Evolutionary conservation across 2,329 filamentous ascomycete genomes (phyloP).

Genomic region (Fusarium neocosmosporiellum): DNA sequence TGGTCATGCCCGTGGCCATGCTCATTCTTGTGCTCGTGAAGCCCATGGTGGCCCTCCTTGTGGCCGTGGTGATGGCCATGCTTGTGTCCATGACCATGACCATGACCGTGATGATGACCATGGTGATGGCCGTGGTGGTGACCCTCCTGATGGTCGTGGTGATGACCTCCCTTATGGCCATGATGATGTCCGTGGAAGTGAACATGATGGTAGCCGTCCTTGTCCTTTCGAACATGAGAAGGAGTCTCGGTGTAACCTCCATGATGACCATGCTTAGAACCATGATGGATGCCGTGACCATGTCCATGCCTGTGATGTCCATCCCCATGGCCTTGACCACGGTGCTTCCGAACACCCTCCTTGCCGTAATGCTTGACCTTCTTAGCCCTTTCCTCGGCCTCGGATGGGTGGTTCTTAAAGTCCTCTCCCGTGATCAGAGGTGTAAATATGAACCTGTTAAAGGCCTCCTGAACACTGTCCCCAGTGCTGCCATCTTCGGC

Average conservation of each 20-base stretch:
- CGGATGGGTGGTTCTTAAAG: constrained; percentile 35
- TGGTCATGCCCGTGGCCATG: neutral
- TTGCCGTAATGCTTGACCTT: neutral
- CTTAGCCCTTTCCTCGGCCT: neutral
- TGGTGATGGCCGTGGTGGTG: neutral
- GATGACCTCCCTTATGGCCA: neutral
- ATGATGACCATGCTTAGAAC: neutral
- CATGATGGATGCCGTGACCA: neutral
- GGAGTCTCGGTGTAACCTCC: neutral
- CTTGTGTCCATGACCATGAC: neutral
- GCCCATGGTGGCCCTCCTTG: neutral
- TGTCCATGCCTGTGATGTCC: neutral
- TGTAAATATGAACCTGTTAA: constrained; percentile 40
- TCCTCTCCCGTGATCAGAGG: constrained; percentile 45
- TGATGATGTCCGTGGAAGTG: neutral
- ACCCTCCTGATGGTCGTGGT: neutral
- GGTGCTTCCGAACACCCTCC: neutral
- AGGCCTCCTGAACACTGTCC: constrained; percentile 43
- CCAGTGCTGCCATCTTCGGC: constrained; percentile 44
- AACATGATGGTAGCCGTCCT: neutral
- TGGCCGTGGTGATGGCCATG: neutral
- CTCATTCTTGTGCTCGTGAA: neutral
- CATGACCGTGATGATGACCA: neutral
- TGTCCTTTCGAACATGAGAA: neutral
- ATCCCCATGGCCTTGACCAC: neutral